Evolutionary conservation across 129 eudicot species (phyloP).

Genomic region (Flaveria linearis): DNA sequence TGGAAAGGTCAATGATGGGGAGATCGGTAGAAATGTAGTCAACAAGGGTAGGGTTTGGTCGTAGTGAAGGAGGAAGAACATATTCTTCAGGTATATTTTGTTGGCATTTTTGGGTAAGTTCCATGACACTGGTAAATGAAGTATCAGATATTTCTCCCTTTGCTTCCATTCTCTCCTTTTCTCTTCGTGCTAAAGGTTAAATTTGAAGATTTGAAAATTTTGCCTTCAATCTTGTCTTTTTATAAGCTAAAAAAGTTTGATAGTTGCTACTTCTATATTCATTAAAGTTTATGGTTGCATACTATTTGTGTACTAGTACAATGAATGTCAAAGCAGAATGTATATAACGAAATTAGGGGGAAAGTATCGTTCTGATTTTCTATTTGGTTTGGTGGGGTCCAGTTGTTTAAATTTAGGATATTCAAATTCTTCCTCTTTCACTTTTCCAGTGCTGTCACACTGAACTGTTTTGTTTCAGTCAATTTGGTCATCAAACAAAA

Average conservation of each 20-base stretch:
- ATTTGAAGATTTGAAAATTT: constrained; percentile 14
- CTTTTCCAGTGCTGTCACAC: constrained; percentile 13
- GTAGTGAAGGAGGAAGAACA: constrained; percentile 51
- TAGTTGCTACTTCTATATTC: not conserved
- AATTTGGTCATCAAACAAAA: not conserved
- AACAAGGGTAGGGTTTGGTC: constrained; percentile 37
- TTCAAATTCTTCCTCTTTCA: not conserved
- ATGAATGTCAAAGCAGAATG: constrained; percentile 26
- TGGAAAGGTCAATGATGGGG: constrained; percentile 59
- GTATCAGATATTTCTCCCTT: constrained; percentile 22
- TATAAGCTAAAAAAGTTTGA: constrained; percentile 31
- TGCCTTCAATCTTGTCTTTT: constrained; percentile 20
- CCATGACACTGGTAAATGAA: constrained; percentile 56
- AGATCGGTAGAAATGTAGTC: constrained; percentile 26
- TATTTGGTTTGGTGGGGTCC: constrained; percentile 23
- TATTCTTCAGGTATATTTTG: constrained; percentile 45
- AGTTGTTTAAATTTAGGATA: constrained; percentile 22
- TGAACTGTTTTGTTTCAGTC: not conserved
- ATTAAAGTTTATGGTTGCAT: constrained; percentile 24
- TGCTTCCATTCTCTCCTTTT: constrained; percentile 38
- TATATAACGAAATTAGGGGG: constrained; percentile 18
- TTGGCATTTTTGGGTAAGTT: constrained; percentile 40
- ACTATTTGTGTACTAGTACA: constrained; percentile 29
- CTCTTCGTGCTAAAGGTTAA: constrained; percentile 19
- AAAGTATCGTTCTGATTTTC: constrained; percentile 15